Percentiles rank a stretch among this genome's conserved stretches.
phyloP scores from a whole-genome alignment of 2,329 filamentous ascomycete species.

The Metarhizium robertsii region DNA sequence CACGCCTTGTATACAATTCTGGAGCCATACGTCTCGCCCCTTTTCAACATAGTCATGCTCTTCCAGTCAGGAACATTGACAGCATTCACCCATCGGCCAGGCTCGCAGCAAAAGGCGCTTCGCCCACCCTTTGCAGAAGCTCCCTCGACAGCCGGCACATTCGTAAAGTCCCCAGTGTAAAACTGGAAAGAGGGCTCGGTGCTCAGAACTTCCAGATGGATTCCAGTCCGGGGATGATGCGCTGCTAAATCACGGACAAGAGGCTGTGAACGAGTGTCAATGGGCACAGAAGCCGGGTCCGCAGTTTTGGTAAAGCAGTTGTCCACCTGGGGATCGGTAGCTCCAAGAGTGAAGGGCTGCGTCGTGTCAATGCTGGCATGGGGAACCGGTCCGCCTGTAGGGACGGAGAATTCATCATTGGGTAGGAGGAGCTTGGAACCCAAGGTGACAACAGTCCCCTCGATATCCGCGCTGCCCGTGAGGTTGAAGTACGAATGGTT shows the following conservation, averaged over 20 bases:
- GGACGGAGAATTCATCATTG: constrained; percentile 65
- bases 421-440: constrained; percentile 58
- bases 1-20: constrained; percentile 79
- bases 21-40: constrained; percentile 73
- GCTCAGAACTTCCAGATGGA: constrained; percentile 80
- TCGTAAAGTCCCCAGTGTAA: constrained; percentile 81
- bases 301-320: constrained; percentile 78
- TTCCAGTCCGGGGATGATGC: constrained; percentile 60
- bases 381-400: constrained; percentile 54
- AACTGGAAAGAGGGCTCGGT: constrained; percentile 97
- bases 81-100: constrained; percentile 83
- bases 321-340: constrained; percentile 67
- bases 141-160: constrained; percentile 59
- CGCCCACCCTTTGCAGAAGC: constrained; percentile 56
- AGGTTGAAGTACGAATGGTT: constrained; percentile 85
- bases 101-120: constrained; percentile 85
- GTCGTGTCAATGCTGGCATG: constrained; percentile 58
- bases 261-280: constrained; percentile 56
- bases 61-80: constrained; percentile 75
- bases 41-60: constrained; percentile 69
- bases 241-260: constrained; percentile 62
- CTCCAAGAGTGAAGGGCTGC: constrained; percentile 62
- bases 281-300: constrained; percentile 47
- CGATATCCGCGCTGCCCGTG: constrained; percentile 39
- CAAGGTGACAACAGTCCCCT: constrained; percentile 58